phyloP scores from a whole-genome alignment of 2,329 filamentous ascomycete genomes.

The Aureobasidium sp. region DNA sequence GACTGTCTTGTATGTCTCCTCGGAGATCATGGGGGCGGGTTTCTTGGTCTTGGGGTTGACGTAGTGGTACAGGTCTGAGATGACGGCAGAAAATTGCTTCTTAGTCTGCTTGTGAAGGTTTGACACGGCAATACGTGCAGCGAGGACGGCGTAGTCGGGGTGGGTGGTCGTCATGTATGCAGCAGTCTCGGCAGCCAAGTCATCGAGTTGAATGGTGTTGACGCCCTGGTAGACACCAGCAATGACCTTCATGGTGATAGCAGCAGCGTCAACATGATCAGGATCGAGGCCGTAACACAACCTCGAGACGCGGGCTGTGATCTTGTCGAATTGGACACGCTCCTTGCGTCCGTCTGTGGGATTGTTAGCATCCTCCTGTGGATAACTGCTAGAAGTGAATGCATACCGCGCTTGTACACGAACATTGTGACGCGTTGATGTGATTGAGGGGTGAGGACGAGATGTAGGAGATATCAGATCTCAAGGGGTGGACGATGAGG shows the following conservation, averaged over 20 bases:
- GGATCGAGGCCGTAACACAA: slow-evolving; percentile 96
- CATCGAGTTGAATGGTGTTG: slow-evolving; percentile 91
- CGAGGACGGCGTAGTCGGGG: slow-evolving; percentile 97
- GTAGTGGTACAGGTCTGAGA: slow-evolving; percentile 90
- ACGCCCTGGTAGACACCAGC: slow-evolving; percentile 98
- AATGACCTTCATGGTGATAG: slow-evolving; percentile 99
- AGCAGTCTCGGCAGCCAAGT: slow-evolving; percentile 94
- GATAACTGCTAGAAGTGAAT: background rate
- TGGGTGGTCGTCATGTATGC: slow-evolving; percentile 99
- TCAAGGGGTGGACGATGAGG: slow-evolving; percentile 7
- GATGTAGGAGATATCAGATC: background rate
- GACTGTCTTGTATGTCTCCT: slow-evolving; percentile 82
- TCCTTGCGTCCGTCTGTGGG: slow-evolving; percentile 91
- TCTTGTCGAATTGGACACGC: slow-evolving; percentile 99
- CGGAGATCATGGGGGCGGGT: slow-evolving; percentile 86
- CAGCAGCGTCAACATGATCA: slow-evolving; percentile 92
- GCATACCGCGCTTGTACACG: slow-evolving; percentile 54
- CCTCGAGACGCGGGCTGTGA: slow-evolving; percentile 94
- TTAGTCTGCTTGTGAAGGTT: slow-evolving; percentile 99
- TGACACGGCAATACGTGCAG: slow-evolving; percentile 95
- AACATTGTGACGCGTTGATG: slow-evolving; percentile 41
- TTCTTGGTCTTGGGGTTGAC: slow-evolving; percentile 86
- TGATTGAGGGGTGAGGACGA: slow-evolving; percentile 14
- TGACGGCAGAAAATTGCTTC: slow-evolving; percentile 97
- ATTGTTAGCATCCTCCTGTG: slow-evolving; percentile 16